Evolutionary conservation across 2,329 filamentous ascomycete species (phyloP).

Genomic region (Aspergillus melleus): DNA sequence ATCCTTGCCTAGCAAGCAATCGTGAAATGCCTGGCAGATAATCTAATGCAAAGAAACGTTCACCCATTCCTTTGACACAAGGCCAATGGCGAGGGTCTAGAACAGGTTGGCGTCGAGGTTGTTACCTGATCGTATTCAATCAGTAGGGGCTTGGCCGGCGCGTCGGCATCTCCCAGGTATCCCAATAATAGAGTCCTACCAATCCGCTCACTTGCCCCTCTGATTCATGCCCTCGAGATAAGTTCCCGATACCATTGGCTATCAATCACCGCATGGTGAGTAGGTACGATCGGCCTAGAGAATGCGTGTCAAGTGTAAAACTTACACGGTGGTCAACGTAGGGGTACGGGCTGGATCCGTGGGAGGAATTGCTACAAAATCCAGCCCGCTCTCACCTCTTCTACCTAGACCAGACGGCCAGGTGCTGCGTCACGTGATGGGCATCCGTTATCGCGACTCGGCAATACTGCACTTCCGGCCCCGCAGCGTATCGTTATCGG

Average conservation of each 20-base stretch:
- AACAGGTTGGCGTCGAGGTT: background rate
- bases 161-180: too few relatives aligned
- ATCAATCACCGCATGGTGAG: background rate
- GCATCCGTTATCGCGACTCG: background rate
- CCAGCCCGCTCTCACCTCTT: too few relatives aligned
- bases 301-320: background rate
- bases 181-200: too few relatives aligned
- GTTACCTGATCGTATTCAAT: background rate
- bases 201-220: background rate
- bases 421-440: background rate
- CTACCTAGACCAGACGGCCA: background rate
- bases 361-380: background rate
- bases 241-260: background rate
- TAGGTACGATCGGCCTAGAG: background rate
- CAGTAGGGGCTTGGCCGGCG: background rate
- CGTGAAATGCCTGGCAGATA: too few relatives aligned
- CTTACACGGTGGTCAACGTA: too few relatives aligned
- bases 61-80: background rate
- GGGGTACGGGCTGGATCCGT: background rate
- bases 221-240: background rate
- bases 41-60: background rate
- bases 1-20: background rate
- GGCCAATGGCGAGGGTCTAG: background rate
- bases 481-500: conserved; percentile 8
- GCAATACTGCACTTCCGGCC: conserved; percentile 5